Conservation (phyloP, 2,329 filamentous ascomycete genomes). For the Phialophora tarda region DNA sequence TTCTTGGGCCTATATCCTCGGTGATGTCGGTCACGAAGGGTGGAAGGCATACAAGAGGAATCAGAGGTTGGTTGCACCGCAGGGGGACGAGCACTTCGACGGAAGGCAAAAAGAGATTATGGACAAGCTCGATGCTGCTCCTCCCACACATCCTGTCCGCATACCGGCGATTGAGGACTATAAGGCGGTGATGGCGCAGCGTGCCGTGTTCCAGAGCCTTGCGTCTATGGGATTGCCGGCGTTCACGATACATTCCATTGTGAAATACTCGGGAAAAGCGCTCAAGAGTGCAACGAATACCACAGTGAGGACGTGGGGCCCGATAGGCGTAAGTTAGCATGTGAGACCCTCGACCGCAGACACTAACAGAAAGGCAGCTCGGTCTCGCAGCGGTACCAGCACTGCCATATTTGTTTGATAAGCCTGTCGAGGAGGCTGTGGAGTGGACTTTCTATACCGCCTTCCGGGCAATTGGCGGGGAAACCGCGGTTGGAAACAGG, state of each 20-base stretch:
- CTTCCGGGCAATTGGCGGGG: constrained; percentile 74
- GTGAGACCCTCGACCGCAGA: neutral
- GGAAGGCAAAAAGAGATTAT: constrained; percentile 48
- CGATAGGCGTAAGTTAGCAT: constrained; percentile 75
- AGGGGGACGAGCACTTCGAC: constrained; percentile 52
- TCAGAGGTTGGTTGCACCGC: constrained; percentile 73
- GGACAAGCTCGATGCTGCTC: constrained; percentile 55
- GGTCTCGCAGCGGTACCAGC: constrained; percentile 57
- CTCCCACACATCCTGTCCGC: constrained; percentile 45
- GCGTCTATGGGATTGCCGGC: constrained; percentile 94
- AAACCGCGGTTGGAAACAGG: constrained; percentile 55
- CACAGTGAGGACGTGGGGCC: constrained; percentile 79
- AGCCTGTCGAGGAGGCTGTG: constrained; percentile 89
- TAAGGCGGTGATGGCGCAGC: constrained; percentile 85
- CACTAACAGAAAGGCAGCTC: constrained; percentile 52
- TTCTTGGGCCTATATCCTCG: constrained; percentile 89
- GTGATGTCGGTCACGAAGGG: constrained; percentile 89
- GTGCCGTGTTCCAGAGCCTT: constrained; percentile 86
- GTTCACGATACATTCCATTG: constrained; percentile 91
- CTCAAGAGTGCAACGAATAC: constrained; percentile 81
- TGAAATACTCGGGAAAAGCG: constrained; percentile 84
- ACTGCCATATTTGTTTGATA: constrained; percentile 55
- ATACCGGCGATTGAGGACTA: constrained; percentile 85
- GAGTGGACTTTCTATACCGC: constrained; percentile 88
- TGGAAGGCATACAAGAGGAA: constrained; percentile 95